Base-by-base conservation (phyloP, 2,329 filamentous ascomycete species). In the Pseudogymnoascus sp. region DNA sequence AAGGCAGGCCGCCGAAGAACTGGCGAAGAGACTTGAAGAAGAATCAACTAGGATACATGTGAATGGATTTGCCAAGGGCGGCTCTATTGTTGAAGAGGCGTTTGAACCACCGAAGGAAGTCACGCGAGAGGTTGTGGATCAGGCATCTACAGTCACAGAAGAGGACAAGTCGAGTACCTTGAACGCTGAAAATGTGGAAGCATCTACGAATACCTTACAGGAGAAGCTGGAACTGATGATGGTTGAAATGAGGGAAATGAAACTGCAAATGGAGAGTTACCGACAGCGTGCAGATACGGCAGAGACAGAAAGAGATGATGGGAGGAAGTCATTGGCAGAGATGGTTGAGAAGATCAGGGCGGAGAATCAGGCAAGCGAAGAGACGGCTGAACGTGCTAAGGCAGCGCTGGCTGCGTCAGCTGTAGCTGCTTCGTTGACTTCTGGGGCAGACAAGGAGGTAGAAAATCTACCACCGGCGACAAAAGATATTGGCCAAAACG, bases 291-390 rank as follows among this genome's bases (percentile, higher is more conserved):
- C 92, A 7, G 90, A 96, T 74, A 83, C 80, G 65, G 93, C 92
- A 3, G 93, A 98, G 74, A 79, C 83, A 7, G 92, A 96, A 70
- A 85, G 88, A 54, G 85, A 88, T 63, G 81, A 85, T 45, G 85
- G 87, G 63, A 86, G 89, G 63, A 88, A 89, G 74, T 89, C 88
- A 1, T 78, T 99, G 51, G 88, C 90, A 1, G 90, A 96, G 73
- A 95, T 98, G 91, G 87, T 97, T 11, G 81, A 90, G 70, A 88
- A 89, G 68, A 89, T 97, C 64, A 85, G 92, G 62, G 82, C 80
- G 70, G 87, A 92, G 69, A 85, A 87, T 69, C 84, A 84, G 68
- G 81, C 79, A 31, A 65, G 71, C 65, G 63, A 69, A 60, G 51
- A 57, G 51, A 57, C 51, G 8, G 51, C 51, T 5, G 51, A 57